Evolutionary conservation across 768 basidiomycete genomes (phyloP).

Genomic region (Boletus sensibilis): DNA sequence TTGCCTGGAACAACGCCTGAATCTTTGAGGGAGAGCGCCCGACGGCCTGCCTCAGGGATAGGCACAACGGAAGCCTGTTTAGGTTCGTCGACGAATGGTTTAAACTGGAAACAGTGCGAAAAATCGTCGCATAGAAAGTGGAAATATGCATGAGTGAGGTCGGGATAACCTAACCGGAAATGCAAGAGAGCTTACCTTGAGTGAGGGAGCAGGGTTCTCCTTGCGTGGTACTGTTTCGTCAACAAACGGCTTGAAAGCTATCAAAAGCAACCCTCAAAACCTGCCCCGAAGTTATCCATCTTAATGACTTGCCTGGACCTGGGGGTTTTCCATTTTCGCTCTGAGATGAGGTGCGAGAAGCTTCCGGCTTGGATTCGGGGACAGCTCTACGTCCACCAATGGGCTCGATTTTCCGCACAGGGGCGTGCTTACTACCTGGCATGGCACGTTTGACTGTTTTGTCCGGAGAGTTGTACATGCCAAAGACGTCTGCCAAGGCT

Average conservation of each 20-base stretch:
- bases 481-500: slow-evolving; percentile 90
- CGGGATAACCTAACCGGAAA: background rate
- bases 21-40: slow-evolving; percentile 55
- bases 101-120: slow-evolving; percentile 46
- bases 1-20: slow-evolving; percentile 18
- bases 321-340: slow-evolving; percentile 23
- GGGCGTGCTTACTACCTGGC: slow-evolving; percentile 72
- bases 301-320: slow-evolving; percentile 39
- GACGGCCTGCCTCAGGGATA: slow-evolving; percentile 34
- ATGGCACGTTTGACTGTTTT: slow-evolving; percentile 57
- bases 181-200: slow-evolving; percentile 13
- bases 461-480: slow-evolving; percentile 93
- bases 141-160: slow-evolving; percentile 11
- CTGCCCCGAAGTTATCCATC: slow-evolving; percentile 17
- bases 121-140: background rate
- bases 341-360: slow-evolving; percentile 32
- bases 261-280: slow-evolving; percentile 2
- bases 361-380: slow-evolving; percentile 34
- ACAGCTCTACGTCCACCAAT: slow-evolving; percentile 35
- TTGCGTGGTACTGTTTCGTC: slow-evolving; percentile 55
- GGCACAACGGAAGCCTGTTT: slow-evolving; percentile 41
- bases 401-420: slow-evolving; percentile 64
- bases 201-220: slow-evolving; percentile 39
- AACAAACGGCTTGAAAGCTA: slow-evolving; percentile 61
- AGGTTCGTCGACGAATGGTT: slow-evolving; percentile 60